phyloP scores from a whole-genome alignment of 2,329 filamentous ascomycete genomes.

The Fusarium bulbicola region DNA sequence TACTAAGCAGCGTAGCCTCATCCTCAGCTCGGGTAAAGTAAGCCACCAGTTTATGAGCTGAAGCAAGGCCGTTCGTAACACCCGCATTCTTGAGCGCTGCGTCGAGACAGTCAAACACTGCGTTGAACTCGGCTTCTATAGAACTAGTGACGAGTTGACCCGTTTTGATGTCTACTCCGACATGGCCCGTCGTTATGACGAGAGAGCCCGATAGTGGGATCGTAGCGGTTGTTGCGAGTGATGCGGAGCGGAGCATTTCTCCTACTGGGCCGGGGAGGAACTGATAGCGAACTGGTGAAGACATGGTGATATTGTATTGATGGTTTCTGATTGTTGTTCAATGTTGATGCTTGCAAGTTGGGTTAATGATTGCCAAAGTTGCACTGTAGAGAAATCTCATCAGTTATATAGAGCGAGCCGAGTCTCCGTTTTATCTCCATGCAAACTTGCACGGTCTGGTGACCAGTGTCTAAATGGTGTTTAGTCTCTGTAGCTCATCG shows the following conservation, averaged over 20 bases:
- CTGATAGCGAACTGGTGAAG: background rate
- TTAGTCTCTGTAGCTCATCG: background rate
- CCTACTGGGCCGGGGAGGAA: background rate
- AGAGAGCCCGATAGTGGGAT: background rate
- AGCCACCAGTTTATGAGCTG: background rate
- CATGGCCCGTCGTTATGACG: background rate
- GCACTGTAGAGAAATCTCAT: rapidly evolving
- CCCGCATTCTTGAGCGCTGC: background rate
- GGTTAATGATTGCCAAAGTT: background rate
- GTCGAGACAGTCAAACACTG: background rate
- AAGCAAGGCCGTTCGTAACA: rapidly evolving
- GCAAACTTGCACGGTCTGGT: background rate
- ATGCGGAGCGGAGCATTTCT: background rate
- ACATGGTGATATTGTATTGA: background rate
- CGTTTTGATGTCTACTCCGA: background rate
- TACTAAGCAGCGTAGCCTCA: rapidly evolving
- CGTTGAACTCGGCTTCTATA: background rate
- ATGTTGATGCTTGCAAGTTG: background rate
- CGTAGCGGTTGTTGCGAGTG: background rate
- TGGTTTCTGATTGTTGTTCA: too few relatives aligned
- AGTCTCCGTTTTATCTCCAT: background rate
- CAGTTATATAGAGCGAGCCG: background rate
- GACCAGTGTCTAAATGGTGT: background rate
- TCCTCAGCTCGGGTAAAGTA: background rate
- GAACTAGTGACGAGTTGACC: background rate